Base-by-base conservation (phyloP, 805 yeast genomes). In the Cyberlindnera americana region DNA sequence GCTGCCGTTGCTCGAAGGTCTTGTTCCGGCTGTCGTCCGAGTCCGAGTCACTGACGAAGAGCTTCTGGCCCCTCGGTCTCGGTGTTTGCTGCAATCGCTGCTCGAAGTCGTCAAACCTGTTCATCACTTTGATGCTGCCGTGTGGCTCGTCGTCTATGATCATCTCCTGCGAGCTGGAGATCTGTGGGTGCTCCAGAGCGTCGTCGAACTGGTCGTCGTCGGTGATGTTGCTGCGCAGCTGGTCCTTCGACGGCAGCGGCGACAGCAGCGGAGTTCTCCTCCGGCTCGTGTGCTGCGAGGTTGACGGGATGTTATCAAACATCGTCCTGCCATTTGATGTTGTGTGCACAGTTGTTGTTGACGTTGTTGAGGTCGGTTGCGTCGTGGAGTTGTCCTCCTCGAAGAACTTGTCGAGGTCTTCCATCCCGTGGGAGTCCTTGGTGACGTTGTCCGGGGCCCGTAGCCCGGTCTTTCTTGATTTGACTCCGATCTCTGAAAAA, bases 341-440 rank as follows among this genome's bases (percentile, higher is more conserved):
- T 10, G 34, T 15, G 39, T 27, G 15, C 42, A 16, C 12, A 4
- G 26, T 9, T 19, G 27, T 38, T 19, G 38, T 33, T 12, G 33
- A 13, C 12, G 33, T 13, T 21, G 33, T 13, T 25, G 33, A 19
- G 14, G 29, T 29, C 18, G 33, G 33, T 11, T 29, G 33, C 11
- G 33, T 29, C 21, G 33, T 19, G 24, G 10, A 10, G 16, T 13
- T n/a, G 19, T 43, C 47, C 16, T 78, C 83, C 33, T 67, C 69
- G 38, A 81, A 83, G 57, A 81, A 83, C 40, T 81, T 88, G 47
- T 78, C 81, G 13, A 83, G 55, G 49, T 78, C 83, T 50, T 83
- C 90, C 75, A 82, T 73, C 19, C 81, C 76, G 50, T 77, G 72
- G 35, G 70, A 69, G 56, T 81, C 84, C 49, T 73, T 70, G 30